Evolutionary conservation across 2,329 filamentous ascomycete genomes (phyloP).

Genomic region (Geosmithia morbida): DNA sequence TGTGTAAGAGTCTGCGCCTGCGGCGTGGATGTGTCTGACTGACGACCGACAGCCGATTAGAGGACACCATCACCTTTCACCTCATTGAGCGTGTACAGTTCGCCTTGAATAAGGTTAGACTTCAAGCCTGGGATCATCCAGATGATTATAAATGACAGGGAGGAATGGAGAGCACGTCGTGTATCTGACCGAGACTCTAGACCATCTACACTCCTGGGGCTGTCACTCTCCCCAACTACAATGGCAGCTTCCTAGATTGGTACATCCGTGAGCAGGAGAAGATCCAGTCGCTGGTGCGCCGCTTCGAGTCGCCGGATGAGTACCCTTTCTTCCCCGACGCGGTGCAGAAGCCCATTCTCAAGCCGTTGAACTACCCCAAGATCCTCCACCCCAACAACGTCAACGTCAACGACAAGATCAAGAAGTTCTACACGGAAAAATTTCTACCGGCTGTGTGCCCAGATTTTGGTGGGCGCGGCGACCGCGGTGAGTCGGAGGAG

Average conservation of each 20-base stretch:
- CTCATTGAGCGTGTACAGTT: constrained; percentile 98
- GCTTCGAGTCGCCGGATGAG: constrained; percentile 93
- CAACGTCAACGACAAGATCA: constrained; percentile 80
- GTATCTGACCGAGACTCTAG: constrained; percentile 10
- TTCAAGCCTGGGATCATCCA: background rate
- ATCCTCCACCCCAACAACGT: constrained; percentile 83
- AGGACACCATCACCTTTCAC: constrained; percentile 96
- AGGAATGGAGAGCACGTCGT: background rate
- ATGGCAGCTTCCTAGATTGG: constrained; percentile 85
- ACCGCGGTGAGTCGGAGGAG: constrained; percentile 75
- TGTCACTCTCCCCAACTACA: constrained; percentile 58
- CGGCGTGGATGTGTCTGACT: background rate
- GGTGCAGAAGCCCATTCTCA: constrained; percentile 69
- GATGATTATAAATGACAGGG: background rate
- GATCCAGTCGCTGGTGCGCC: constrained; percentile 81
- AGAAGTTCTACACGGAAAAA: constrained; percentile 65
- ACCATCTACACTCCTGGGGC: constrained; percentile 75
- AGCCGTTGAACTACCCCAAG: constrained; percentile 72
- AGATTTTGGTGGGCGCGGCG: constrained; percentile 53
- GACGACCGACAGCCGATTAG: constrained; percentile 56
- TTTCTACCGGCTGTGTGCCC: constrained; percentile 76
- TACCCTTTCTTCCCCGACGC: constrained; percentile 89
- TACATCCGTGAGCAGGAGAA: constrained; percentile 81
- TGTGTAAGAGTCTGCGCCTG: constrained; percentile 4
- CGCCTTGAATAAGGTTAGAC: constrained; percentile 53